Evolutionary conservation across 2,329 filamentous ascomycete species (phyloP).

Genomic region (Neocucurbitaria cava): DNA sequence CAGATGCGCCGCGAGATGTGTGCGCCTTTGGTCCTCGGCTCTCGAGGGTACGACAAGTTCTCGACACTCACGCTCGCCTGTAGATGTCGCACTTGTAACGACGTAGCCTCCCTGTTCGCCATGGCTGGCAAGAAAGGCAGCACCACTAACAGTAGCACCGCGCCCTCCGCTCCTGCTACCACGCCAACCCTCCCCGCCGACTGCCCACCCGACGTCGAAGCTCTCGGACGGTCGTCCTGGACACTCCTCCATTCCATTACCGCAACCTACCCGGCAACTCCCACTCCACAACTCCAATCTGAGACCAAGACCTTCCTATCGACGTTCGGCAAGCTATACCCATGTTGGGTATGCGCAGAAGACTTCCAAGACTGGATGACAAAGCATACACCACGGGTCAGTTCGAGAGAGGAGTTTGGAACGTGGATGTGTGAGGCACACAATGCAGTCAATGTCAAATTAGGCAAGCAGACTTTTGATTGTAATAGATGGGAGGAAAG

Average conservation of each 20-base stretch:
- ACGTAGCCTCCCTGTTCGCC: constrained; percentile 64
- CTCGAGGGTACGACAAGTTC: not conserved
- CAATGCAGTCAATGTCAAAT: constrained; percentile 85
- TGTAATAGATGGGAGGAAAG: constrained; percentile 90
- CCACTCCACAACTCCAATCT: constrained; percentile 72
- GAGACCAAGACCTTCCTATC: constrained; percentile 80
- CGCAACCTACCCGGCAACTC: constrained; percentile 78
- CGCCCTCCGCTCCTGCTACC: constrained; percentile 45
- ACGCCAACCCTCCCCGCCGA: constrained; percentile 60
- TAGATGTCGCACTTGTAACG: constrained; percentile 76
- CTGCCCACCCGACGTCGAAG: constrained; percentile 90
- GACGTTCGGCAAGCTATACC: constrained; percentile 86
- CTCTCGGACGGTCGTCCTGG: constrained; percentile 87
- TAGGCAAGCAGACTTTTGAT: constrained; percentile 92
- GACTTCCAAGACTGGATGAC: constrained; percentile 87
- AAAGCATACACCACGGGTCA: constrained; percentile 69
- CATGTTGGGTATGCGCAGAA: constrained; percentile 93
- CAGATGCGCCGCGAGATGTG: constrained; percentile 21
- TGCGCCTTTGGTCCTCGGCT: not conserved
- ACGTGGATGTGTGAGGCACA: constrained; percentile 85
- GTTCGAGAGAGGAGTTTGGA: constrained; percentile 72
- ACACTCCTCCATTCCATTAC: constrained; percentile 92
- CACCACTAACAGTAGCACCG: constrained; percentile 43
- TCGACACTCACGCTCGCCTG: not conserved
- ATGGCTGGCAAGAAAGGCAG: constrained; percentile 53